Evolutionary conservation across 371 early-diverging fungal species (phyloP).

Genomic region (Saksenaea vasiformis): DNA sequence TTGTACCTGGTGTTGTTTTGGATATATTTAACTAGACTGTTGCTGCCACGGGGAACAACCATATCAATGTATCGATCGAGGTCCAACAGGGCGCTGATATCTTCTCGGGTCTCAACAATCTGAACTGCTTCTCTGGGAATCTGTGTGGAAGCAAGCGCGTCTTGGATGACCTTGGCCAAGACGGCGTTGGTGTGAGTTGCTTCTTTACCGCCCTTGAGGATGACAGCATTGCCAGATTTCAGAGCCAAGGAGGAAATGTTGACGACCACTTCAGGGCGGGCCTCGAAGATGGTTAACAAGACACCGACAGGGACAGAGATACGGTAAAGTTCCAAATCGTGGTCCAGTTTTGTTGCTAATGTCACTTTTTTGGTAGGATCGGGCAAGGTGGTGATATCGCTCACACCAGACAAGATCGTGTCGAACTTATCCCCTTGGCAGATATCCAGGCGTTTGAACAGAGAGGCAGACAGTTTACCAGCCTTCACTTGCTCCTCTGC

Average conservation of each 20-base stretch:
- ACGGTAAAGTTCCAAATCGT: slow-evolving; percentile 84
- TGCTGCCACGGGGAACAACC: slow-evolving; percentile 94
- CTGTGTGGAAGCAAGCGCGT: slow-evolving; percentile 67
- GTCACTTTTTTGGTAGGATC: slow-evolving; percentile 88
- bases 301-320: slow-evolving; percentile 95
- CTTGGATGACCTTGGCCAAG: slow-evolving; percentile 74
- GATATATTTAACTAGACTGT: slow-evolving; percentile 85
- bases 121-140: slow-evolving; percentile 82
- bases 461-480: slow-evolving; percentile 74
- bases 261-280: slow-evolving; percentile 97
- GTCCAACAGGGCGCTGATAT: slow-evolving; percentile 81
- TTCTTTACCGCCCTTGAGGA: slow-evolving; percentile 94
- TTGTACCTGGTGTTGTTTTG: slow-evolving; percentile 83
- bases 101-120: slow-evolving; percentile 87
- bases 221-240: slow-evolving; percentile 96
- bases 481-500: slow-evolving; percentile 72
- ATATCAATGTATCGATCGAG: slow-evolving; percentile 92
- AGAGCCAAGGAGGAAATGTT: slow-evolving; percentile 94
- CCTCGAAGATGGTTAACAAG: slow-evolving; percentile 94
- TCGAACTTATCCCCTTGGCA: slow-evolving; percentile 83
- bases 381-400: slow-evolving; percentile 81
- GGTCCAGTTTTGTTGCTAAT: slow-evolving; percentile 78
- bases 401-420: slow-evolving; percentile 85
- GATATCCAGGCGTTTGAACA: slow-evolving; percentile 92
- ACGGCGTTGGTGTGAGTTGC: slow-evolving; percentile 77